A percentile compares a stretch with the other conserved stretches of the same genome.
Conservation (phyloP, 306 rosid genomes). For the Trichosanthes truncata region DNA sequence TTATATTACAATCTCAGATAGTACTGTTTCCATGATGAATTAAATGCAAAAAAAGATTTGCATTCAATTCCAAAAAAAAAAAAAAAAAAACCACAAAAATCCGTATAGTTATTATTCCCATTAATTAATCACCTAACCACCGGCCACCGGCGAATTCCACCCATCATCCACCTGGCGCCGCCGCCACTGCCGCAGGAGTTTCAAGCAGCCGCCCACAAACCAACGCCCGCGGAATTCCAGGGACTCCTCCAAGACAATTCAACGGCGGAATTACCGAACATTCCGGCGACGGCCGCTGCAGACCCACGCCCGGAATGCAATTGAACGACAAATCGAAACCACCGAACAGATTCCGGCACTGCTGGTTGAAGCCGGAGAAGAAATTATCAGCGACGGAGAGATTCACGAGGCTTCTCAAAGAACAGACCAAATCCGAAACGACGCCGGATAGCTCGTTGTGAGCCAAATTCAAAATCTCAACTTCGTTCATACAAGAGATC, state of each 20-base stretch:
- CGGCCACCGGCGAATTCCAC: not conserved
- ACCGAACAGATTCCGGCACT: constrained; percentile 50
- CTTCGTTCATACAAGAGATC: constrained; percentile 59
- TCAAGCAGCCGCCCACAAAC: constrained; percentile 33
- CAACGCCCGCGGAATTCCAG: constrained; percentile 47
- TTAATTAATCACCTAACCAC: not conserved
- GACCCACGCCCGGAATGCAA: constrained; percentile 73
- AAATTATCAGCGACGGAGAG: constrained; percentile 76
- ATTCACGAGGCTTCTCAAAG: constrained; percentile 55
- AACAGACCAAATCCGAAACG: constrained; percentile 64
- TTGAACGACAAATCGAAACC: constrained; percentile 78
- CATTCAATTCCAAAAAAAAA: not conserved
- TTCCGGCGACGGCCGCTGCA: constrained; percentile 85
- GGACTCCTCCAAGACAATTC: constrained; percentile 57
- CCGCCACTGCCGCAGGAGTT: not conserved
- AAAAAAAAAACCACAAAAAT: not conserved
- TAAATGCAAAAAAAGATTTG: not conserved
- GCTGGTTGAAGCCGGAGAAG: constrained; percentile 93
- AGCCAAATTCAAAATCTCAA: constrained; percentile 67
- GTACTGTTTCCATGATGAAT: constrained; percentile 6
- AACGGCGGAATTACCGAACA: constrained; percentile 70
- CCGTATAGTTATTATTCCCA: constrained; percentile 4
- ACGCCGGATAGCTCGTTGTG: constrained; percentile 87
- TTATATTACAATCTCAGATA: constrained; percentile 24
- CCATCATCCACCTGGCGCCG: not conserved